Evolutionary conservation across 2,329 filamentous ascomycete genomes (phyloP), one percentile per base, ranked within the genome.

Genomic region (Epichloe gansuensis): DNA sequence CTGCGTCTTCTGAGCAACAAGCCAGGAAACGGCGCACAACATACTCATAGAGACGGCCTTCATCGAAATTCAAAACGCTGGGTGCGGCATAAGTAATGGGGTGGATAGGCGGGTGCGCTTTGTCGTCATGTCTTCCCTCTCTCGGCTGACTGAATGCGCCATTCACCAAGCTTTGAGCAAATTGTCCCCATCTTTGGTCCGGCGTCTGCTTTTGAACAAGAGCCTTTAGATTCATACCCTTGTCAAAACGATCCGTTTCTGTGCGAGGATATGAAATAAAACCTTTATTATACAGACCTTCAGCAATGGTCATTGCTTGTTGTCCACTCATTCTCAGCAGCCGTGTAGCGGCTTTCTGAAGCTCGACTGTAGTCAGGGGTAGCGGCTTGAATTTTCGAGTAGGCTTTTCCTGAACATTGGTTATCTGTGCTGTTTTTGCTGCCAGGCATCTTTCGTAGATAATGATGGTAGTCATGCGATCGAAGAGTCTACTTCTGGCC

Each of bases 221-320:
- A 23, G 76, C 78, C 56, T 79, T 81, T 21, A 98, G 75, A 63
- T 97, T 84, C 72, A 97, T 96, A 4, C 79, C 91, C 60, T 81
- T 81, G 62, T 96, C 90, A 63, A 97, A 98, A 35, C 91, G 86
- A 66, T 98, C 93, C 0, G 93, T 98, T 67, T 98, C 93, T 0
- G 93, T 98, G 68, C 93, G 83, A 1, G 93, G 93, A 67, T 98
- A 98, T 67, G 90, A 96, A 68, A 98, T 95, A 69, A 90, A 97
- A 0, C 93, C 93, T 66, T 86, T 89, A 47, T 89, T 90, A 71
- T 98, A 98, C 2, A 98, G 78, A 5, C 74, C 74, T 67, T 98
- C 93, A 4, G 93, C 93, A 25, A 85, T 75, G 47, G 77, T 84
- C 90, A 98, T 96, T 44, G 95, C 88, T 54, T 85, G 78, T 60